Evolutionary conservation across 2,329 filamentous ascomycete species (phyloP).

Genomic region (Didymella segeticola): DNA sequence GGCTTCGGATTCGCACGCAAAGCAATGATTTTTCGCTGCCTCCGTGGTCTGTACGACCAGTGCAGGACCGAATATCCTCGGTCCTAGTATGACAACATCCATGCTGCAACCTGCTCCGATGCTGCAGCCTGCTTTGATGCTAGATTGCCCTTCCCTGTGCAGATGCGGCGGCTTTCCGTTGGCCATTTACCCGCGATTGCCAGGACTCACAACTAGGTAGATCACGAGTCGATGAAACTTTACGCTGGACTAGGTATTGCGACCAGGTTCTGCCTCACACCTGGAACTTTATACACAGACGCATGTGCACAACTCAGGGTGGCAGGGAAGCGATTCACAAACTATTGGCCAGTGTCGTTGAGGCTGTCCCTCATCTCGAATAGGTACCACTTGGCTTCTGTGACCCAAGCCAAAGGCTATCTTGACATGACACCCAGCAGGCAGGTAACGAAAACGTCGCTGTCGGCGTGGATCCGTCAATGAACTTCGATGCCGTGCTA

Average conservation of each 20-base stretch:
- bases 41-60: constrained; percentile 18
- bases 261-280: constrained; percentile 26
- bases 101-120: constrained; percentile 22
- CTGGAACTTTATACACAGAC: constrained; percentile 16
- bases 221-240: constrained; percentile 23
- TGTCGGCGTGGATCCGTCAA: constrained; percentile 18
- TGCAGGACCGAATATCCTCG: constrained; percentile 19
- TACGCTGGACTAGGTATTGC: constrained; percentile 14
- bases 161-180: constrained; percentile 11
- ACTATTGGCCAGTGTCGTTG: constrained; percentile 19
- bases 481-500: constrained; percentile 27
- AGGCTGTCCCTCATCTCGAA: constrained; percentile 27
- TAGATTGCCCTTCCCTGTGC: constrained; percentile 22
- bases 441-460: constrained; percentile 39
- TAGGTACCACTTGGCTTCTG: constrained; percentile 12
- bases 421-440: constrained; percentile 20
- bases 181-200: constrained; percentile 10
- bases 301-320: constrained; percentile 30
- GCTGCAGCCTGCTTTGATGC: constrained; percentile 15
- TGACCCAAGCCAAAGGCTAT: constrained; percentile 1
- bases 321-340: constrained; percentile 23
- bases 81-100: constrained; percentile 17
- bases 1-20: constrained; percentile 22
- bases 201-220: neutral
- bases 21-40: neutral